Conservation (phyloP, 441 rosid species). For the Gossypium davidsonii region DNA sequence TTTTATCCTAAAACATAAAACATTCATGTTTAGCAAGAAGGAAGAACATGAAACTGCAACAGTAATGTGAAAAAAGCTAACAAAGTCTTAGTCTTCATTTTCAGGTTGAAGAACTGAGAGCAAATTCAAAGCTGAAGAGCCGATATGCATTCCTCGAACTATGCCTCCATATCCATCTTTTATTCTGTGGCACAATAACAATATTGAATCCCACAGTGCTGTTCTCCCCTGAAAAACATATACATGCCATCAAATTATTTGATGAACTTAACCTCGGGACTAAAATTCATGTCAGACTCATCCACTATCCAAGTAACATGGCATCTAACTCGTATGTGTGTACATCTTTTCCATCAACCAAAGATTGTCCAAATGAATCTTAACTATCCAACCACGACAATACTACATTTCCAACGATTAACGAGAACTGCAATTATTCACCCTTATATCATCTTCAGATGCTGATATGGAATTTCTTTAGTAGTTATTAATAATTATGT, state of each 20-base stretch:
- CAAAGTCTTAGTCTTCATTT: slow-evolving; percentile 32
- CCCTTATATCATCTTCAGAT: too few relatives aligned
- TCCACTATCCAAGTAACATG: too few relatives aligned
- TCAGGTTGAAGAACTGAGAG: slow-evolving; percentile 65
- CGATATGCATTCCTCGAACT: slow-evolving; percentile 80
- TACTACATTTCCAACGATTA: too few relatives aligned
- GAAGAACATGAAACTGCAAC: too few relatives aligned
- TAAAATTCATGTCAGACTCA: too few relatives aligned
- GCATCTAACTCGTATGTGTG: background rate
- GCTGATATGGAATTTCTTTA: background rate
- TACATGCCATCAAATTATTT: background rate
- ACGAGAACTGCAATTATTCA: too few relatives aligned
- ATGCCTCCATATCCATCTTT: slow-evolving; percentile 68
- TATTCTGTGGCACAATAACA: slow-evolving; percentile 70
- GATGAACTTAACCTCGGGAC: too few relatives aligned
- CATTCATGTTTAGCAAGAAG: too few relatives aligned
- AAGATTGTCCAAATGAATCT: background rate
- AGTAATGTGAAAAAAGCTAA: background rate
- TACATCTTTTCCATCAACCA: background rate
- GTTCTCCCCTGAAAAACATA: slow-evolving; percentile 65
- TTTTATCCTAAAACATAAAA: too few relatives aligned
- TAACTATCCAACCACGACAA: too few relatives aligned
- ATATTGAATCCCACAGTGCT: slow-evolving; percentile 79
- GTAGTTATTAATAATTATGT: background rate
- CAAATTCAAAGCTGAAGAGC: slow-evolving; percentile 73